Evolutionary conservation across 1,139 yeast genomes (phyloP).

Genomic region (Yamadazyma diospyri): DNA sequence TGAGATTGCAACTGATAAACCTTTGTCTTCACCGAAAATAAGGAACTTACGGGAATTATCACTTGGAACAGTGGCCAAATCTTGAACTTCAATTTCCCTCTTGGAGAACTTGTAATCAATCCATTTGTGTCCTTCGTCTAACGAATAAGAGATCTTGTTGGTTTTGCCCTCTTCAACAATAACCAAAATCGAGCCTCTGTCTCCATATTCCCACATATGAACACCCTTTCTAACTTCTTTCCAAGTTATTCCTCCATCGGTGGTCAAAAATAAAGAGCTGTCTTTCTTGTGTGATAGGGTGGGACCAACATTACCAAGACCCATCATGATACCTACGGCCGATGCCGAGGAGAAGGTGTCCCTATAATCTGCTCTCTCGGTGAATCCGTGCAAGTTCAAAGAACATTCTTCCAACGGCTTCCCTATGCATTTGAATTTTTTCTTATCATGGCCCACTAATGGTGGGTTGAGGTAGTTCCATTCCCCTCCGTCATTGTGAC

Average conservation of each 20-base stretch:
- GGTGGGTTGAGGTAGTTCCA: slow-evolving; percentile 80
- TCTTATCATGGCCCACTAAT: slow-evolving; percentile 55
- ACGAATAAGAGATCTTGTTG: slow-evolving; percentile 57
- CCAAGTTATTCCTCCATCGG: slow-evolving; percentile 93
- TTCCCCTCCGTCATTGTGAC: slow-evolving; percentile 90
- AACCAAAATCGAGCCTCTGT: slow-evolving; percentile 83
- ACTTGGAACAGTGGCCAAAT: slow-evolving; percentile 86
- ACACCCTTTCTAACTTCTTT: slow-evolving; percentile 69
- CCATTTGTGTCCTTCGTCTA: slow-evolving; percentile 85
- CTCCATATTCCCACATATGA: slow-evolving; percentile 94
- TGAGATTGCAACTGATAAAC: slow-evolving; percentile 33
- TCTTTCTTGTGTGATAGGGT: slow-evolving; percentile 44
- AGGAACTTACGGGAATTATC: slow-evolving; percentile 78
- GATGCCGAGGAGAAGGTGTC: slow-evolving; percentile 87
- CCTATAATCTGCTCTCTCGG: slow-evolving; percentile 79
- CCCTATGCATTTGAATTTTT: slow-evolving; percentile 52
- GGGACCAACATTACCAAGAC: slow-evolving; percentile 87
- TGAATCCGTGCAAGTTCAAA: slow-evolving; percentile 83
- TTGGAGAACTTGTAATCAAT: slow-evolving; percentile 58
- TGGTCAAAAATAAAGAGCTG: slow-evolving; percentile 69
- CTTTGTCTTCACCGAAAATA: slow-evolving; percentile 21
- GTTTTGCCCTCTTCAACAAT: slow-evolving; percentile 62
- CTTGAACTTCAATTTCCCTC: slow-evolving; percentile 54
- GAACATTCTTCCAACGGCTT: slow-evolving; percentile 59
- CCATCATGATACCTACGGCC: slow-evolving; percentile 84